phyloP scores from a whole-genome alignment of 768 basidiomycete species.

The Dentipellis fragilis region DNA sequence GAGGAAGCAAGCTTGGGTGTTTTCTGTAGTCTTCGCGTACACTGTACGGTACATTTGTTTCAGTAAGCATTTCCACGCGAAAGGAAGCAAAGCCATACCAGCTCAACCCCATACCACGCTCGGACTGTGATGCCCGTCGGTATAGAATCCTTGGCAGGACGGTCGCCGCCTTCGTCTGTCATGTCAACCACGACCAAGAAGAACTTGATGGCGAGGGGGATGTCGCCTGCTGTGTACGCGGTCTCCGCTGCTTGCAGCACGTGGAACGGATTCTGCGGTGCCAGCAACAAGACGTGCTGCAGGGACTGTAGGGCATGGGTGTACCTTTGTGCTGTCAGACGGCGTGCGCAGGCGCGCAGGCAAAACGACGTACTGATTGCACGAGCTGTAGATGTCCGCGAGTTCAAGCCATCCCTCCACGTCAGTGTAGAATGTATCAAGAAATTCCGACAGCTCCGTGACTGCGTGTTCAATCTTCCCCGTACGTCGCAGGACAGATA shows the following conservation, averaged over 20 bases:
- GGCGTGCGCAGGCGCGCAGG: background rate
- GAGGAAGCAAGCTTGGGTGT: background rate
- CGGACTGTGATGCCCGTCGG: conserved; percentile 47
- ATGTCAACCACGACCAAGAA: conserved; percentile 76
- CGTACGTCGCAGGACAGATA: conserved; percentile 55
- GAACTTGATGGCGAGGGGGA: conserved; percentile 68
- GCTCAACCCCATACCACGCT: conserved; percentile 79
- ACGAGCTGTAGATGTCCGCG: conserved; percentile 66
- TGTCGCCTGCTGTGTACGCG: conserved; percentile 69
- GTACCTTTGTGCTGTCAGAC: conserved; percentile 40
- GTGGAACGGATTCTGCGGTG: conserved; percentile 81
- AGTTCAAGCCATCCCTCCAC: conserved; percentile 84
- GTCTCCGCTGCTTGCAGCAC: conserved; percentile 83
- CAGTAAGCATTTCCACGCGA: no score
- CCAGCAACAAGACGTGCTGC: conserved; percentile 72
- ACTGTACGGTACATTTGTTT: background rate
- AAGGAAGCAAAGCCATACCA: conserved; percentile 33
- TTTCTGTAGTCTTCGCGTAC: background rate
- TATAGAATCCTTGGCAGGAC: conserved; percentile 37
- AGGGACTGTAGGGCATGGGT: conserved; percentile 61
- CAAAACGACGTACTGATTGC: conserved; percentile 50
- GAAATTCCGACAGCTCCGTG: conserved; percentile 57
- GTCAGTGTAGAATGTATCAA: conserved; percentile 86
- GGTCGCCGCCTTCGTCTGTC: conserved; percentile 48
- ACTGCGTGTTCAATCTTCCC: conserved; percentile 60